Conservation (phyloP, 2,329 filamentous ascomycete genomes). For the Colletotrichum liaoningense region DNA sequence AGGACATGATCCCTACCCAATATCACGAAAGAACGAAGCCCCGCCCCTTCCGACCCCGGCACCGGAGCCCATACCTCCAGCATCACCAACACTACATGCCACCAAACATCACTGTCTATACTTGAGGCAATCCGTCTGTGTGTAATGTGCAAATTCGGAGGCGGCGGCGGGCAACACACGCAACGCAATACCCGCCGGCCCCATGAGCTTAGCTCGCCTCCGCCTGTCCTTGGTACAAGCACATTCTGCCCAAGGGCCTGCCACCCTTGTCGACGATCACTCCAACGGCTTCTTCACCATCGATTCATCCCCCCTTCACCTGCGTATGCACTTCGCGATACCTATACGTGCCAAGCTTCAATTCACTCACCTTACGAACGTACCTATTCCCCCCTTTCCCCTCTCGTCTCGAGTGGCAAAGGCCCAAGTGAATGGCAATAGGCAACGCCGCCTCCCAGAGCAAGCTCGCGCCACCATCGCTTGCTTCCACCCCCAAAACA, state of each 20-base stretch:
- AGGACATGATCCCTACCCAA: not conserved
- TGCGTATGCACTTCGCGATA: not conserved
- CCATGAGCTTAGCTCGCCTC: not conserved
- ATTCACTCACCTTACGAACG: not conserved
- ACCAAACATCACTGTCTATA: not conserved
- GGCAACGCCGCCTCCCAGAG: not conserved
- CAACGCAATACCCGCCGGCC: too few relatives aligned
- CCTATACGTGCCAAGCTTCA: not conserved
- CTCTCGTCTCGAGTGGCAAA: not conserved
- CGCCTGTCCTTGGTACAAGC: not conserved
- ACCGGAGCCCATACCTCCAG: not conserved
- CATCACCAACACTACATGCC: not conserved
- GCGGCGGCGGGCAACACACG: too few relatives aligned
- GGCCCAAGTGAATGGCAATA: not conserved
- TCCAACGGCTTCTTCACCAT: not conserved
- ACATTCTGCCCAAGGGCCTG: not conserved
- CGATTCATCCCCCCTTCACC: not conserved
- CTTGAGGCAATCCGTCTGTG: not conserved
- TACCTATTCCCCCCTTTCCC: not conserved
- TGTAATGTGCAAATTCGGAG: not conserved
- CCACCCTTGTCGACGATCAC: conserved; percentile 6
- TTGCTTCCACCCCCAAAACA: too few relatives aligned
- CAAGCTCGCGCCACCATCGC: not conserved
- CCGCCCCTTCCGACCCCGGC: too few relatives aligned
- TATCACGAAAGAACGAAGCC: not conserved